These are phyloP conservation scores for Rhodofomes roseus DNA, from an alignment of 1,284 basidiomycete species.

Conservation along the genomic window DNA sequence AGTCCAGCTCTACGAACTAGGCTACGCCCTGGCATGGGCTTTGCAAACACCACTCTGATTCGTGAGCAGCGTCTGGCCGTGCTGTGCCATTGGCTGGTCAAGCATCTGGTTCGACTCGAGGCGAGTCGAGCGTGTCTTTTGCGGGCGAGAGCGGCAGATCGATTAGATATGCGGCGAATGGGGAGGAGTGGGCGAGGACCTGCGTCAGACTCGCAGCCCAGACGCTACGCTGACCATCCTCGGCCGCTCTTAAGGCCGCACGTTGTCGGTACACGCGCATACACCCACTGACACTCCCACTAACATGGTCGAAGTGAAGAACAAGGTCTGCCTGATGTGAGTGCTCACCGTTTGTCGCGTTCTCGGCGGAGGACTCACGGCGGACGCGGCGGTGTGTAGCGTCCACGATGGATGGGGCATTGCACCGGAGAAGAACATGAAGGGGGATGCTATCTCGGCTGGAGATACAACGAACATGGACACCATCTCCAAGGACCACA, in stretches of 20 bases:
- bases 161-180: neutral
- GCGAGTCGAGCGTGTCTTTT: neutral
- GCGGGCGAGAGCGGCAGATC: neutral
- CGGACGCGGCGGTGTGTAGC: slow-evolving; percentile 34
- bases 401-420: slow-evolving; percentile 96
- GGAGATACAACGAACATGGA: slow-evolving; percentile 87
- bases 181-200: neutral
- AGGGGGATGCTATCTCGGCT: slow-evolving; percentile 85
- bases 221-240: neutral
- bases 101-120: neutral
- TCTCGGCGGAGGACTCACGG: neutral
- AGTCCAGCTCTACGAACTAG: too few species aligned
- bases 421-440: slow-evolving; percentile 56
- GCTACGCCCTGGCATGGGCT: too few species aligned
- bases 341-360: slow-evolving; percentile 18
- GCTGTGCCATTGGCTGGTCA: neutral
- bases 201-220: neutral
- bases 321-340: slow-evolving; percentile 90
- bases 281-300: neutral
- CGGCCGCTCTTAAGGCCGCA: neutral
- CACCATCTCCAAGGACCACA: slow-evolving; percentile 73
- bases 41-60: too few species aligned
- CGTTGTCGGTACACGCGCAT: neutral
- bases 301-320: slow-evolving; percentile 56
- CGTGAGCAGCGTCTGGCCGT: neutral